These are phyloP conservation scores for Trichaptum fuscoviolaceum DNA, from an alignment of 768 basidiomycete species.

Conservation along the genomic window DNA sequence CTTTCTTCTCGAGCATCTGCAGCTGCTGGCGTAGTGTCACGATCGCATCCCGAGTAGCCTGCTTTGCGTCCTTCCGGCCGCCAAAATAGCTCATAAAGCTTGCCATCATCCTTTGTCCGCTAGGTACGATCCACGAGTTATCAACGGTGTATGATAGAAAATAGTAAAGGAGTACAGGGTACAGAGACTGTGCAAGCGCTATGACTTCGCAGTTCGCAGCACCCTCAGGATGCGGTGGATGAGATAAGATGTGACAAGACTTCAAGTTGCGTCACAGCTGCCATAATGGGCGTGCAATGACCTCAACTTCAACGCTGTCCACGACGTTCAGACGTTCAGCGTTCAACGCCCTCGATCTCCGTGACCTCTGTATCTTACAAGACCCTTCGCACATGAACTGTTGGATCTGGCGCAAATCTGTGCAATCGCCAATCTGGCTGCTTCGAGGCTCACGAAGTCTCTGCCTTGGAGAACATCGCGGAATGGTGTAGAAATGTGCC, in stretches of 20 bases:
- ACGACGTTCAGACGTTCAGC: no score
- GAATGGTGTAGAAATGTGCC: not conserved
- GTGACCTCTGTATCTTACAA: no score
- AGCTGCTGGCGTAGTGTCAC: slow-evolving; percentile 89
- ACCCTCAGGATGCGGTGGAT: not conserved
- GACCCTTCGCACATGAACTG: no score
- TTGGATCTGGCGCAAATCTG: not conserved
- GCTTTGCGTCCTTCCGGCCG: slow-evolving; percentile 75
- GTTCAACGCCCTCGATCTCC: no score
- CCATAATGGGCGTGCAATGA: not conserved
- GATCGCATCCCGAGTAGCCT: slow-evolving; percentile 88
- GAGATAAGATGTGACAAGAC: not conserved
- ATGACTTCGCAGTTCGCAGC: not conserved
- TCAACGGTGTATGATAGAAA: not conserved
- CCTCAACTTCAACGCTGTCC: no score
- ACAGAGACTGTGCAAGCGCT: slow-evolving; percentile 1
- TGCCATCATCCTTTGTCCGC: slow-evolving; percentile 49
- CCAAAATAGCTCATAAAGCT: slow-evolving; percentile 87
- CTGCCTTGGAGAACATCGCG: not conserved
- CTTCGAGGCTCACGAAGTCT: not conserved
- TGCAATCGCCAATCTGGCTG: no score
- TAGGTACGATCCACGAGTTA: no score
- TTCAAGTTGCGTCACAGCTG: not conserved
- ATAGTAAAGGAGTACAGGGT: not conserved
- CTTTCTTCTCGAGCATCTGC: slow-evolving; percentile 98